A percentile compares a stretch with the other conserved stretches of the same genome.
These are phyloP conservation scores for Sugiyamaella valdiviana DNA, from an alignment of 805 yeast genomes.

Conservation along the genomic window DNA sequence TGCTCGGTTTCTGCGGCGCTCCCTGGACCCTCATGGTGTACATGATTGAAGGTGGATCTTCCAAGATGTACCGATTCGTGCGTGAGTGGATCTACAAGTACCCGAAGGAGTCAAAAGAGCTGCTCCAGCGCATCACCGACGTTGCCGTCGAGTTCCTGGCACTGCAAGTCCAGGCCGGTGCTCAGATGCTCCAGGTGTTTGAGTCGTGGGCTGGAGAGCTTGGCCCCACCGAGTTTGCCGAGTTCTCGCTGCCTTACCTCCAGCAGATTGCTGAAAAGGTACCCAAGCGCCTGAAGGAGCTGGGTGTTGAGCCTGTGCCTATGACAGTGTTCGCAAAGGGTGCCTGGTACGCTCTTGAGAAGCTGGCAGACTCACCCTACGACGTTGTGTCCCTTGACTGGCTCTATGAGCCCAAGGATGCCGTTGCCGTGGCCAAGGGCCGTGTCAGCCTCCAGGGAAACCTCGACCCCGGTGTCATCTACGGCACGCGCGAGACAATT, in stretches of 20 bases:
- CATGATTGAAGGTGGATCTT: constrained; percentile 97
- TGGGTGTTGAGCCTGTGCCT: constrained; percentile 78
- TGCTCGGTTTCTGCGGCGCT: constrained; percentile 93
- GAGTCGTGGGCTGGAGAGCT: constrained; percentile 98
- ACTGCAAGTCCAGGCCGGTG: constrained; percentile 94
- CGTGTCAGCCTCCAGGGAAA: constrained; percentile 90
- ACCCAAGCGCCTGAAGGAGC: constrained; percentile 61
- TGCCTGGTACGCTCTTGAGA: constrained; percentile 93
- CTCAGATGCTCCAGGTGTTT: constrained; percentile 94
- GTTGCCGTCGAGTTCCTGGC: constrained; percentile 90
- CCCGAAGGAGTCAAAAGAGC: constrained; percentile 61
- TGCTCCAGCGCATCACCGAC: constrained; percentile 74
- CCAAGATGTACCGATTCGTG: constrained; percentile 82
- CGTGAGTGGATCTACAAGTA: constrained; percentile 86
- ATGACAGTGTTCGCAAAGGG: constrained; percentile 90
- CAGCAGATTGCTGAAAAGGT: constrained; percentile 64
- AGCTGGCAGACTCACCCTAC: constrained; percentile 73
- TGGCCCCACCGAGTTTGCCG: constrained; percentile 81
- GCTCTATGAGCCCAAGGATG: constrained; percentile 79
- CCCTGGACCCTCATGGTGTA: constrained; percentile 97
- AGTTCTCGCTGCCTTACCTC: constrained; percentile 84
- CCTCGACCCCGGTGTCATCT: constrained; percentile 90
- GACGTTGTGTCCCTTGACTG: constrained; percentile 91
- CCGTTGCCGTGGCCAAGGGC: constrained; percentile 65
- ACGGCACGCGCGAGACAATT: constrained; percentile 80